These are phyloP conservation scores for Lojkania enalia DNA, from an alignment of 2,329 filamentous ascomycete genomes.

Conservation along the genomic window DNA sequence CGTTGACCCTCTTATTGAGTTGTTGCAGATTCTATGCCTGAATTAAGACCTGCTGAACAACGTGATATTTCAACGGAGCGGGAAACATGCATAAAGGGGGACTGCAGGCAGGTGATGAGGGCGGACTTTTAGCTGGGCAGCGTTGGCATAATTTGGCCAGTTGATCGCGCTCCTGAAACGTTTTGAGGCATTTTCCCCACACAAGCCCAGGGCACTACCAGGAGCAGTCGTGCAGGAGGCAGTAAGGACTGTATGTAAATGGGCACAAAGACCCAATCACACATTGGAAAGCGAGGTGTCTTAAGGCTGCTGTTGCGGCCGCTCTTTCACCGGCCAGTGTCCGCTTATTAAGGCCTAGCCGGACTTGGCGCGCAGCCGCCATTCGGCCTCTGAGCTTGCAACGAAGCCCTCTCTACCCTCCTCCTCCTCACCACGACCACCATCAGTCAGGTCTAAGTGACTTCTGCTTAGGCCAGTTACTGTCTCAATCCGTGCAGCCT, in stretches of 20 bases:
- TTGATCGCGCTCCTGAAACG: slow-evolving; percentile 23
- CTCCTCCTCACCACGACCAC: slow-evolving; percentile 25
- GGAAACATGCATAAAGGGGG: slow-evolving; percentile 23
- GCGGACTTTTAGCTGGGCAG: slow-evolving; percentile 13
- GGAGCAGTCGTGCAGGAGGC: not conserved
- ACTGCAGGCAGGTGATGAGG: slow-evolving; percentile 11
- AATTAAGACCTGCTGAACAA: slow-evolving; percentile 7
- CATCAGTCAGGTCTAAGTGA: slow-evolving; percentile 27
- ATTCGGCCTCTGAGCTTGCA: not conserved
- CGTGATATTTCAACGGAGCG: slow-evolving; percentile 5
- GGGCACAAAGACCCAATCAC: not conserved
- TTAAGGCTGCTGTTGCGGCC: not conserved
- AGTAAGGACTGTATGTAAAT: too few relatives aligned
- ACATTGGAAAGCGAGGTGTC: slow-evolving; percentile 2
- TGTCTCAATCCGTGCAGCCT: slow-evolving; percentile 36
- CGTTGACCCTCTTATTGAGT: not conserved
- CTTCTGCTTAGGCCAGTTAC: slow-evolving; percentile 30
- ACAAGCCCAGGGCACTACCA: not conserved
- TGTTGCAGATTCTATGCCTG: slow-evolving; percentile 1
- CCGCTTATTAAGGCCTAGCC: slow-evolving; percentile 4
- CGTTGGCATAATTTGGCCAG: slow-evolving; percentile 16
- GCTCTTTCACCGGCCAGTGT: not conserved
- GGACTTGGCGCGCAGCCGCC: slow-evolving; percentile 12
- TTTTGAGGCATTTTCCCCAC: slow-evolving; percentile 17
- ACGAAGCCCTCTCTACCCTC: slow-evolving; percentile 23